Conservation (phyloP, 2,329 filamentous ascomycete genomes). For the Penicillium sp. region DNA sequence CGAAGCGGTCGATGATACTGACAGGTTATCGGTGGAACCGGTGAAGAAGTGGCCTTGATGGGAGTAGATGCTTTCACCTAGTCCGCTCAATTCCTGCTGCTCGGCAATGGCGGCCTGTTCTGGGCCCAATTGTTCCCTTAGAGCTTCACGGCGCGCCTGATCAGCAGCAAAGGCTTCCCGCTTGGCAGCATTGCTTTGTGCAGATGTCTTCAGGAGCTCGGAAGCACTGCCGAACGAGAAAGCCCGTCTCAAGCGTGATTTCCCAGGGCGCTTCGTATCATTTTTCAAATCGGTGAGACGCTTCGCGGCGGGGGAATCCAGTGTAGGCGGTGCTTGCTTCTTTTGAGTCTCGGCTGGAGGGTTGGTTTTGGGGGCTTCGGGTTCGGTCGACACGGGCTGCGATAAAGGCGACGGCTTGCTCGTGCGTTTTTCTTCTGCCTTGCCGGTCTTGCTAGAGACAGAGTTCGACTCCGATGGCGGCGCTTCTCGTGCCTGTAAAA, state of each 20-base stretch:
- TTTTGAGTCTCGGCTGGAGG: slow-evolving; percentile 18
- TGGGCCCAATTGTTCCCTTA: slow-evolving; percentile 69
- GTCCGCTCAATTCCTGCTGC: slow-evolving; percentile 85
- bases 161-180: slow-evolving; percentile 45
- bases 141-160: slow-evolving; percentile 64
- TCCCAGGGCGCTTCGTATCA: slow-evolving; percentile 73
- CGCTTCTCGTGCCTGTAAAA: slow-evolving; percentile 22
- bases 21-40: slow-evolving; percentile 88
- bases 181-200: slow-evolving; percentile 54
- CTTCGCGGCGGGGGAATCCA: slow-evolving; percentile 69
- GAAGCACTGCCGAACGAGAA: slow-evolving; percentile 97
- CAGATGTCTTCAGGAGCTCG: slow-evolving; percentile 75
- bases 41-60: slow-evolving; percentile 79
- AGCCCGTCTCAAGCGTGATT: slow-evolving; percentile 80
- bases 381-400: slow-evolving; percentile 57
- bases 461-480: slow-evolving; percentile 18
- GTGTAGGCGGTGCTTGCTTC: slow-evolving; percentile 31
- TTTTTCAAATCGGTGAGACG: slow-evolving; percentile 86
- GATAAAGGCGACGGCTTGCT: slow-evolving; percentile 71
- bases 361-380: slow-evolving; percentile 24
- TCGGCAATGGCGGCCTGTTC: slow-evolving; percentile 90
- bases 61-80: slow-evolving; percentile 91
- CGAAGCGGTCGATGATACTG: slow-evolving; percentile 48
- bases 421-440: slow-evolving; percentile 66
- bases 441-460: slow-evolving; percentile 39